Base-by-base conservation (phyloP, 2,329 filamentous ascomycete genomes). In the Metarhizium guizhouense region DNA sequence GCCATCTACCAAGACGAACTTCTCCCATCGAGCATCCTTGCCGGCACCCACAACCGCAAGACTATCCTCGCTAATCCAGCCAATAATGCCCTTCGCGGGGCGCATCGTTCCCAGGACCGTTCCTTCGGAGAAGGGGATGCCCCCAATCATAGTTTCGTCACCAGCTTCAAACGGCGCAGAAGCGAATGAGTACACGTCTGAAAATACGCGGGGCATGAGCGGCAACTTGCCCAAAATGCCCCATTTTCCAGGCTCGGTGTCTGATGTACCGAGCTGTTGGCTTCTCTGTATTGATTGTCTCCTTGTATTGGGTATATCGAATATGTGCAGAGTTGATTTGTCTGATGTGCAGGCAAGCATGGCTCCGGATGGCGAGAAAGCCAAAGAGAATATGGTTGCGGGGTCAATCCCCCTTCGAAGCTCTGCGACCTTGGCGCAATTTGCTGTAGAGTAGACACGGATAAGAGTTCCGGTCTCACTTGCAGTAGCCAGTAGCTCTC, bases 321-420 rank as follows among this genome's bases (percentile, higher is more conserved):
- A 99, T 42, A 99, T 81, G 71, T 99, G 94, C 11, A 99, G 78
- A 0, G 92, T 99, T 6, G 90, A 92, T 72, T 97, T 99, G 76
- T 99, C 94, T 1, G 92, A 96, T 1, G 93, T 97, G 59, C 91
- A 93, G 30, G 94, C 94, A 11, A 97, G 79, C 66, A 91, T 81
- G 47, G 80, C 82, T 53, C 87, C 88, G 1, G 85, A 85, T 0
- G 92, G 92, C 20, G 89, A 95, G 69, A 99, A 94, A 11, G 87
- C 86, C 11, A 99, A 77, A 2, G 89, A 93, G 72, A 89, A 96
- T 61, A 97, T 88, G 54, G 85, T 84, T 16, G 94, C 92, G 40
- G 85, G 87, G 65, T 99, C 94, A 51, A 95, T 86, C 47, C 94
- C 94, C 38, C 94, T 85, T 47, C 94, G 85, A 51, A 96, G 79